Percentiles rank a stretch among this genome's conserved stretches.
Conservation (phyloP, 306 rosid genomes). For the Quercus parvula region DNA sequence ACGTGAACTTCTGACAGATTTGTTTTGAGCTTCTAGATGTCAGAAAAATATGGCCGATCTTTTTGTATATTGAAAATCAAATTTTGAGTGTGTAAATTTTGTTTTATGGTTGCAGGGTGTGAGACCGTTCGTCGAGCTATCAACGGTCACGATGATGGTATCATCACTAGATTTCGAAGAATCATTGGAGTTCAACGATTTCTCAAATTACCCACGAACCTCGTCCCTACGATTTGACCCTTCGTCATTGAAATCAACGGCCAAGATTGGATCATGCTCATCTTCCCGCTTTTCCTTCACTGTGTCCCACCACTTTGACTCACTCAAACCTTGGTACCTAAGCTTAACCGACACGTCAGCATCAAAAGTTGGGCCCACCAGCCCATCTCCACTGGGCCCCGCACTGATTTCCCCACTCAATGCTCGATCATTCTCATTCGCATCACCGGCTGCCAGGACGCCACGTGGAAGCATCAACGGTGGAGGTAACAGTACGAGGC, state of each 20-base stretch:
- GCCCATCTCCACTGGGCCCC: constrained; percentile 48
- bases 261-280: constrained; percentile 75
- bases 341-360: constrained; percentile 78
- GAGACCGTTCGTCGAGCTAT: constrained; percentile 77
- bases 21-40: too few species aligned
- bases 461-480: constrained; percentile 49
- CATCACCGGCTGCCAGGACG: constrained; percentile 71
- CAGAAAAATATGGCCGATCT: too few species aligned
- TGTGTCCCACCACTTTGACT: constrained; percentile 81
- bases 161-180: constrained; percentile 89
- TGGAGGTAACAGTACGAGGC: constrained; percentile 24
- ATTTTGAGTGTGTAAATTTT: neutral
- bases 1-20: too few species aligned
- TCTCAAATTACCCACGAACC: constrained; percentile 69
- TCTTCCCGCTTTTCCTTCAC: constrained; percentile 96
- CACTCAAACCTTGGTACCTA: constrained; percentile 95
- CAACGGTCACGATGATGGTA: constrained; percentile 56
- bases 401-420: constrained; percentile 84
- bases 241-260: constrained; percentile 51
- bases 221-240: constrained; percentile 83
- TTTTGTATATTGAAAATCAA: too few species aligned
- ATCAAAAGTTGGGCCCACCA: constrained; percentile 83
- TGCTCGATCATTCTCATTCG: constrained; percentile 90
- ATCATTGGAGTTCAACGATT: constrained; percentile 61
- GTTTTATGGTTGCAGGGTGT: constrained; percentile 58